Evolutionary conservation across 2,329 filamentous ascomycete genomes (phyloP).

Genomic region (Paraphaeosphaeria minitans): DNA sequence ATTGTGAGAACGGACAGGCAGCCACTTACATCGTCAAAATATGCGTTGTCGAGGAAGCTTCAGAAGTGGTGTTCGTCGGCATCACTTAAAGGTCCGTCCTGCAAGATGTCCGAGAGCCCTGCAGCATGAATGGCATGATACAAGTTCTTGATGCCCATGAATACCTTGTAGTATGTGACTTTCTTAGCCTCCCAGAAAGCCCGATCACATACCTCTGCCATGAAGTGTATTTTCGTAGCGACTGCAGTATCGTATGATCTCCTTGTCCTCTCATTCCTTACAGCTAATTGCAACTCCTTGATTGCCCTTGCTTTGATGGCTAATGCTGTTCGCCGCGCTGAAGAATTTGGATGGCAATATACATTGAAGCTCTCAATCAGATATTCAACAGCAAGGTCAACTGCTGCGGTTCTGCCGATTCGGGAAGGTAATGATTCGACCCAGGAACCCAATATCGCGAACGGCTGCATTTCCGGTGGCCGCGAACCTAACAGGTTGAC

Average conservation of each 20-base stretch:
- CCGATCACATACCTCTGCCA: conserved; percentile 28
- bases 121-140: conserved; percentile 36
- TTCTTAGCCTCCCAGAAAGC: neutral
- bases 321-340: conserved; percentile 24
- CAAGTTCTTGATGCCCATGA: conserved; percentile 32
- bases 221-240: conserved; percentile 37
- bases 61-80: conserved; percentile 37
- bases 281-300: conserved; percentile 28
- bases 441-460: conserved; percentile 35
- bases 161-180: conserved; percentile 12
- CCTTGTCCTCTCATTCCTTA: conserved; percentile 15
- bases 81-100: conserved; percentile 23
- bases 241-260: conserved; percentile 33
- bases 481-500: conserved; percentile 28
- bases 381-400: conserved; percentile 38
- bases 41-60: conserved; percentile 40
- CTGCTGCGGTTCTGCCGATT: conserved; percentile 29
- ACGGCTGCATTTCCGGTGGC: conserved; percentile 20
- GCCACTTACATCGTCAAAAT: conserved; percentile 38
- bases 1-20: neutral
- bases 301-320: conserved; percentile 33
- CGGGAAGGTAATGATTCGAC: conserved; percentile 36
- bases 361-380: conserved; percentile 29
- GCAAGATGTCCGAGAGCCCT: conserved; percentile 35
- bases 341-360: conserved; percentile 26